Base-by-base conservation (phyloP, 352 stramenopile genomes). In the Phytophthora sansomeana region DNA sequence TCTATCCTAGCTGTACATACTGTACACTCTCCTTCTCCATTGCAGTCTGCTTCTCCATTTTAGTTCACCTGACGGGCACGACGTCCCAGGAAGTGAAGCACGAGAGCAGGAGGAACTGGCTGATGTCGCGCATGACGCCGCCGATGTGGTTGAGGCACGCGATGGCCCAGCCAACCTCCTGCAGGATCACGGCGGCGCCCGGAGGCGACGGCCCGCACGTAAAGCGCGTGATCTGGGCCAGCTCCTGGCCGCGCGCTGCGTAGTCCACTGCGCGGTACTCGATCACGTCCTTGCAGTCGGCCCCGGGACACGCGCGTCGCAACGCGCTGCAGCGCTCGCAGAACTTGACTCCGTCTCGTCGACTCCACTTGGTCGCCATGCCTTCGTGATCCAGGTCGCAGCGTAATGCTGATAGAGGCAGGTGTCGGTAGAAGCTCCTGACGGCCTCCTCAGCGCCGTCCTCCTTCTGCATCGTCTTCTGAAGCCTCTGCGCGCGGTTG, bases 371-470 rank as follows among this genome's bases (percentile, higher is more conserved):
- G 28, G 63, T 67, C 10, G 75, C 65, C 50, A 74, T 63, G 2
- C 29, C 44, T 39, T 72, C 50, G 16, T 69, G 56, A 41, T 63
- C 58, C 21, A 75, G 19, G 21, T 77, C 69, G 38, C 69, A 98
- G 5, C 78, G 28, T 74, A 77, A 26, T 93, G 76, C 19, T 38
- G 32, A 38, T 16, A 92, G 17, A 7, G 90, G 91, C 49, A 98
- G 70, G 43, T 89, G 71, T 26, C 78, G 72, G 39, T 96, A 95
- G 70, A 98, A 98, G 52, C 83, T 81, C 48, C 83, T 50, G 2
- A 98, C 78, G 0, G 90, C 94, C 41, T 76, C 76, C 17, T 81
- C 72, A 1, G 91, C 81, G 14, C 94, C 92, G 68, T 98, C 81
- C 58, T 98, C 93, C 13, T 48, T 11, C 17, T 70, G 62, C 85